A percentile compares a stretch with the other conserved stretches of the same genome.
Conservation (phyloP, 2,329 filamentous ascomycete genomes). For the Nigrospora osmanthi region DNA sequence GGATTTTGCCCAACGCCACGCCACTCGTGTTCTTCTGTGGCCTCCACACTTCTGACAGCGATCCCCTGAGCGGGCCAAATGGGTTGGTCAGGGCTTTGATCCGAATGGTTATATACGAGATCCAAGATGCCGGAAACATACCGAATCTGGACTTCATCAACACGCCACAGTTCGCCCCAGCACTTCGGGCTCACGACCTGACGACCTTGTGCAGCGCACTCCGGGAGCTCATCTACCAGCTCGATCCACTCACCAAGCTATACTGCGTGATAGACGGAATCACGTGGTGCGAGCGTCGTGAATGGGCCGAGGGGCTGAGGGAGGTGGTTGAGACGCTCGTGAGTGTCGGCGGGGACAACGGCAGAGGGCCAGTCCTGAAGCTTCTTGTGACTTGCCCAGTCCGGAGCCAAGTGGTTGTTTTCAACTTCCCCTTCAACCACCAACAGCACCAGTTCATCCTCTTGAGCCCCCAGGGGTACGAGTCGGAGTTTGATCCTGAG, state of each 20-base stretch:
- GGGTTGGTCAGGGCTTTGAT: background rate
- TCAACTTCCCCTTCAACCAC: background rate
- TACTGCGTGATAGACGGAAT: background rate
- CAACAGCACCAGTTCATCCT: background rate
- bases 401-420: background rate
- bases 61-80: background rate
- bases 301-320: background rate
- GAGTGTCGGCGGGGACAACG: background rate
- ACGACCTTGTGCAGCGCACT: background rate
- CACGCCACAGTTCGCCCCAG: background rate
- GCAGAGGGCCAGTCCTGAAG: background rate
- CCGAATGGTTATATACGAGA: background rate
- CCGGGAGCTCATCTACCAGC: background rate
- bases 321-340: background rate
- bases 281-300: background rate
- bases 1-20: background rate
- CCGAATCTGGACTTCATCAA: background rate
- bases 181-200: background rate
- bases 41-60: background rate
- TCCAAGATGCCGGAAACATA: background rate
- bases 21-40: background rate
- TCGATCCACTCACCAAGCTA: background rate
- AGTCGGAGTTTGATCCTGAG: constrained; percentile 3
- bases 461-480: background rate
- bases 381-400: background rate